Percentiles rank a stretch among this genome's conserved stretches.
phyloP scores from a whole-genome alignment of 768 basidiomycete species.

The Naematelia encephala region DNA sequence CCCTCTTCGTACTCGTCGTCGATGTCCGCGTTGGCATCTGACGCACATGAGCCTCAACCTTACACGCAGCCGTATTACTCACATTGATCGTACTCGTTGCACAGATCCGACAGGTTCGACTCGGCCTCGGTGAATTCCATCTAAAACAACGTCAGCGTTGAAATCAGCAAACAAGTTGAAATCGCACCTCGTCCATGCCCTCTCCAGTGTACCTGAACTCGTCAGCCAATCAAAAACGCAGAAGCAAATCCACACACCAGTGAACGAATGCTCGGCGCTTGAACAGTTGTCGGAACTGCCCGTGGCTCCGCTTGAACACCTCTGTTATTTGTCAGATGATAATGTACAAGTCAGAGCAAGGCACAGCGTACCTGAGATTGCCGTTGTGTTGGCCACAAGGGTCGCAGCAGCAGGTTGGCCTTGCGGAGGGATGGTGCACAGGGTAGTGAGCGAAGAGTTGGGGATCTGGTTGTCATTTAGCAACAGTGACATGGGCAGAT shows the following conservation, averaged over 20 bases:
- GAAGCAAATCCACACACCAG: constrained; percentile 17
- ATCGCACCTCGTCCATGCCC: constrained; percentile 28
- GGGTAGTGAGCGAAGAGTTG: constrained; percentile 38
- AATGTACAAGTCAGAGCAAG: background rate
- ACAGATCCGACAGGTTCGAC: constrained; percentile 41
- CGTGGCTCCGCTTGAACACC: constrained; percentile 45
- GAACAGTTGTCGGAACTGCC: constrained; percentile 41
- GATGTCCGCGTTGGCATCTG: constrained; percentile 28
- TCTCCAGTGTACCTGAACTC: constrained; percentile 39
- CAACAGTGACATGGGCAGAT: background rate
- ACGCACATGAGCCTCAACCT: background rate
- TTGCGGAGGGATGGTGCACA: constrained; percentile 39
- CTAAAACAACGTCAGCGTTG: constrained; percentile 4
- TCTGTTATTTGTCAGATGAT: constrained; percentile 19
- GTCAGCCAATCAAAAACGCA: background rate
- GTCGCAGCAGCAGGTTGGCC: constrained; percentile 42
- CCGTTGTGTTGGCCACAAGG: constrained; percentile 45
- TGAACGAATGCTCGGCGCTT: constrained; percentile 39
- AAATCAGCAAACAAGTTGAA: background rate
- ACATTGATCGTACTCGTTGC: constrained; percentile 46
- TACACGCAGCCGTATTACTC: constrained; percentile 4
- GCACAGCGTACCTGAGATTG: constrained; percentile 29
- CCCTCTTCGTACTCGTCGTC: constrained; percentile 25
- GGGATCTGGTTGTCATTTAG: constrained; percentile 31
- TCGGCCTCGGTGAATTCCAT: constrained; percentile 47